These are phyloP conservation scores for Lonicera japonica DNA, from an alignment of 129 eudicot genomes.

Conservation along the genomic window DNA sequence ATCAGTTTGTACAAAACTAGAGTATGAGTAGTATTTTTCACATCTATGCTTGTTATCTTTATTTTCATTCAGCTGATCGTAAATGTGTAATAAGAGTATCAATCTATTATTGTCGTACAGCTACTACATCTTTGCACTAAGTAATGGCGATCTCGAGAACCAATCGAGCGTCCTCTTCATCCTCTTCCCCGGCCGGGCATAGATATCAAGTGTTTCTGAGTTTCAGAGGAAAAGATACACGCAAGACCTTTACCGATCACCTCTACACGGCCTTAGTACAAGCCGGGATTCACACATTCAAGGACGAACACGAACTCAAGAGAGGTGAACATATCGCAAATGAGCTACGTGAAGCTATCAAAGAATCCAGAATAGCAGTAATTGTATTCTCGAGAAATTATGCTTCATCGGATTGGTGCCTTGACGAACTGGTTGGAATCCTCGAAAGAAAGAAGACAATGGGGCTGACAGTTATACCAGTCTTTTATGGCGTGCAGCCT, in stretches of 20 bases:
- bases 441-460: background rate
- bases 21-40: too few species aligned
- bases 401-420: background rate
- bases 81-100: too few species aligned
- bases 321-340: background rate
- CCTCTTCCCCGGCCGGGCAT: background rate
- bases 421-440: background rate
- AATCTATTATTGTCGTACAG: too few species aligned
- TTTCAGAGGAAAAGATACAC: background rate
- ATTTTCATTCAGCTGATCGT: too few species aligned
- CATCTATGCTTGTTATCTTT: too few species aligned
- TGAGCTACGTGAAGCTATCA: background rate
- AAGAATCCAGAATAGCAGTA: background rate
- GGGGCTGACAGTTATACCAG: background rate
- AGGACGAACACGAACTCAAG: background rate
- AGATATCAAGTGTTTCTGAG: background rate
- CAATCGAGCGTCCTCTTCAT: too few species aligned
- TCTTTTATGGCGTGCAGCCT: background rate
- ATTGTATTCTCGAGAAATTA: background rate
- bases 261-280: background rate
- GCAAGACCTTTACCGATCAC: background rate
- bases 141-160: too few species aligned
- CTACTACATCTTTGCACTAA: too few species aligned
- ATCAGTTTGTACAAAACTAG: too few species aligned
- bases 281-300: background rate